Conservation (phyloP, 495 filamentous ascomycete genomes). For the Cercophora samala region DNA sequence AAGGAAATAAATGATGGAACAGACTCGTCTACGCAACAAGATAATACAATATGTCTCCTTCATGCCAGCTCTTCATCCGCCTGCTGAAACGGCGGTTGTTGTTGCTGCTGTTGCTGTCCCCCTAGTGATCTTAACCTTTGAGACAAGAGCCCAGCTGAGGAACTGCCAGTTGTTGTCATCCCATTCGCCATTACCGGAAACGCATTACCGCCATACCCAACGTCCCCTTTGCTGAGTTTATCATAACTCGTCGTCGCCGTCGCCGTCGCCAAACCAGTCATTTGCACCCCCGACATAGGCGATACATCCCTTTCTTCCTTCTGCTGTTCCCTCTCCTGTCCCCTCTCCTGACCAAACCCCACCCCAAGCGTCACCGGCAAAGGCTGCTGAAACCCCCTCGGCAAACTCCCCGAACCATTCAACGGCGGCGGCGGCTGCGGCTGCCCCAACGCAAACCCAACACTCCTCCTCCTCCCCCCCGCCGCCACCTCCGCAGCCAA, state of each 20-base stretch:
- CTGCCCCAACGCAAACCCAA: conserved; percentile 33
- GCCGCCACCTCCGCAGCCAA: conserved; percentile 54
- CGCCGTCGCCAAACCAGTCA: background rate
- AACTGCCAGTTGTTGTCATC: conserved; percentile 16
- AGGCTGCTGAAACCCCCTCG: background rate
- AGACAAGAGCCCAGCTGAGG: conserved; percentile 44
- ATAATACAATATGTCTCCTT: too few relatives aligned
- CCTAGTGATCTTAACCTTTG: conserved; percentile 44
- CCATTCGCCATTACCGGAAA: conserved; percentile 29
- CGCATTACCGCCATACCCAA: conserved; percentile 63
- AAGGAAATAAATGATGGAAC: too few relatives aligned
- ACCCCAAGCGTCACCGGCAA: background rate
- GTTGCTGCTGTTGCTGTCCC: conserved; percentile 25
- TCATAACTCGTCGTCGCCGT: background rate
- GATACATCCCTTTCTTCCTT: too few relatives aligned
- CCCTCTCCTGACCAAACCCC: too few relatives aligned
- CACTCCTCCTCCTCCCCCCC: conserved; percentile 56
- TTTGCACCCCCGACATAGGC: background rate
- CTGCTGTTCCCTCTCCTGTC: background rate
- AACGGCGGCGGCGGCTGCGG: background rate
- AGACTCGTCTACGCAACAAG: too few relatives aligned
- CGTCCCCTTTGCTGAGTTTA: conserved; percentile 55
- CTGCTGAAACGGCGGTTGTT: background rate
- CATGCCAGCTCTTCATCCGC: background rate
- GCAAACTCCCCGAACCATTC: background rate